Base-by-base conservation (phyloP, 257 asterid species). In the Solanum rostratum region DNA sequence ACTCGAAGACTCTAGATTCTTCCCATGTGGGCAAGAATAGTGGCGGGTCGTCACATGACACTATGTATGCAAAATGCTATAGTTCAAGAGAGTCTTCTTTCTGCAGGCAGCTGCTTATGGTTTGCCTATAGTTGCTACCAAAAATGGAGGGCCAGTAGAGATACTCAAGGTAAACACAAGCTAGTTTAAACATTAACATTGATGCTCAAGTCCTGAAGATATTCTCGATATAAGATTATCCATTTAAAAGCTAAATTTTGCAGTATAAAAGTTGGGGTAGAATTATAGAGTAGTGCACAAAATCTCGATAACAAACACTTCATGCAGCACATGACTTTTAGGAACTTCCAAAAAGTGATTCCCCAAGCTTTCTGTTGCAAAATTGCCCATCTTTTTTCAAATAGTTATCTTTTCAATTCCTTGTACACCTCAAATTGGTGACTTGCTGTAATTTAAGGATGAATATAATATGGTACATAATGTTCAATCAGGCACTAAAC, bases 21-120 rank as follows among this genome's bases (percentile, higher is more conserved):
- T n/a, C n/a, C n/a, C n/a, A n/a, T n/a, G n/a, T n/a, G n/a, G n/a
- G n/a, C n/a, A n/a, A n/a, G n/a, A n/a, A n/a, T n/a, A n/a, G n/a
- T n/a, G n/a, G n/a, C n/a, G n/a, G n/a, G n/a, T n/a, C n/a, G n/a
- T n/a, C n/a, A n/a, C n/a, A n/a, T n/a, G n/a, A 59, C 2, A 18
- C 71, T 55, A 37, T 57, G 73, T 39, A 81, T 55, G 45, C 20
- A 29, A 33, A 41, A 27, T 12, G 78, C 18, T n/a, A 22, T 69
- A 63, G 60, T 55, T 43, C 68, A 55, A 70, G 81, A 15, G 19
- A 63, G 41, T 79, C 66, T 55, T 53, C 73, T 85, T 87, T 76
- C 63, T 81, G 81, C 92, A 93, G 94, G 97, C 95, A 81, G 95
- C 97, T 50, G 94, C 95, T 52, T 91, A 91, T 88, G 97, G 95